Evolutionary conservation across 1,139 yeast genomes (phyloP).

Genomic region (Starmera stellimalicola): DNA sequence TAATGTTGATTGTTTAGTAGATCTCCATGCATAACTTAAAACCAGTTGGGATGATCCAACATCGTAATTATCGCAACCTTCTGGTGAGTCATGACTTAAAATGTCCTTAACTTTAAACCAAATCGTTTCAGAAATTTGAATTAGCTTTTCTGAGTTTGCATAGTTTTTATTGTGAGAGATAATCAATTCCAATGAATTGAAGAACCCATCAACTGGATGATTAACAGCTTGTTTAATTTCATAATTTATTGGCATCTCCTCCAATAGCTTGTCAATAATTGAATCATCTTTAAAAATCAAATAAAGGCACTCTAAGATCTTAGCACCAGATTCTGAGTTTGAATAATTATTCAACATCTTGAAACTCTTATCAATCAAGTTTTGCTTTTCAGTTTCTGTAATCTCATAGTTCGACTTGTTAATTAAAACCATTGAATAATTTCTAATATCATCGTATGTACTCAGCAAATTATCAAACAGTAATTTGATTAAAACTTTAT

Average conservation of each 20-base stretch:
- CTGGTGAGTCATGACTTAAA: constrained; percentile 62
- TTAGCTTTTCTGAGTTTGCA: constrained; percentile 3
- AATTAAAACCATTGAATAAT: constrained; percentile 36
- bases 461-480: constrained; percentile 55
- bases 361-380: constrained; percentile 29
- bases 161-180: constrained; percentile 26
- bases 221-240: constrained; percentile 31
- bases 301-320: constrained; percentile 43
- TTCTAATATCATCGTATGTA: constrained; percentile 70
- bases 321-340: constrained; percentile 77
- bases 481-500: constrained; percentile 29
- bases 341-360: constrained; percentile 53
- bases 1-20: constrained; percentile 66
- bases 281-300: constrained; percentile 18
- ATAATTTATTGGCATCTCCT: constrained; percentile 24
- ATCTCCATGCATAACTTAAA: constrained; percentile 75
- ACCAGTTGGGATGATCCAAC: constrained; percentile 54
- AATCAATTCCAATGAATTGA: constrained; percentile 45
- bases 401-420: constrained; percentile 33
- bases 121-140: constrained; percentile 20
- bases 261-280: constrained; percentile 23
- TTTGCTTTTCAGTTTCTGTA: constrained; percentile 17
- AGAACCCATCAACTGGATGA: constrained; percentile 57
- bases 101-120: constrained; percentile 51
- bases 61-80: constrained; percentile 31